Base-by-base conservation (phyloP, 2,329 filamentous ascomycete genomes). In the Fusarium metavorans region DNA sequence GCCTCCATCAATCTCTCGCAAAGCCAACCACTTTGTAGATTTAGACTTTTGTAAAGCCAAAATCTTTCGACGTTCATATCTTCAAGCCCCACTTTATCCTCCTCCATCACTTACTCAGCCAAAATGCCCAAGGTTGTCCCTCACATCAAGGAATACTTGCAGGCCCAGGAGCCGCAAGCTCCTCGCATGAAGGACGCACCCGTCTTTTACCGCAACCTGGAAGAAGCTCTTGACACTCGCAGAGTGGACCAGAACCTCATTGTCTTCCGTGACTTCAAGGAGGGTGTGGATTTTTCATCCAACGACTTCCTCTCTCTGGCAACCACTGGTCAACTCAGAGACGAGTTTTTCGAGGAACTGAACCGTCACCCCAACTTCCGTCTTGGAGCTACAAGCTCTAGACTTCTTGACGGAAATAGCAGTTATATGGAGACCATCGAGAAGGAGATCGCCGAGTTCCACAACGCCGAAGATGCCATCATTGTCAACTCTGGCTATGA, bases 321-420 rank as follows among this genome's bases (percentile, higher is more conserved):
- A 2, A 85, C 82, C 1, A 88, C 85, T 9, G 77, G 82, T 0
- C 78, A 79, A 6, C 84, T 90, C n/a, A 86, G 86, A 6, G 61
- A 81, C 5, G 81, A 83, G 2, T 91, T 87, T 71, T 80, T 91
- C 10, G 64, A 83, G 8, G 87, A 89, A 77, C 80, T 92, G 5
- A 50, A 57, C 69, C 80, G 90, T 4, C 37, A 78, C 70, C 69
- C 83, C 43, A 81, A 54, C 76, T 85, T 91, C 25, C 87, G 39
- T 9, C 48, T 76, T 16, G 54, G 88, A 30, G 88, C 88, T 58
- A 86, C 87, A 1, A 91, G 92, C 3, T 92, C 90, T 0, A 86
- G 92, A 9, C 84, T 93, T 0, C 83, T 93, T 5, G 90, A 93
- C 73, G 92, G 92, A 3, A 93, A 93, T 77, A 91, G 88, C 2